These are phyloP conservation scores for Chalciporus piperatus DNA, from an alignment of 768 basidiomycete species.

Conservation along the genomic window DNA sequence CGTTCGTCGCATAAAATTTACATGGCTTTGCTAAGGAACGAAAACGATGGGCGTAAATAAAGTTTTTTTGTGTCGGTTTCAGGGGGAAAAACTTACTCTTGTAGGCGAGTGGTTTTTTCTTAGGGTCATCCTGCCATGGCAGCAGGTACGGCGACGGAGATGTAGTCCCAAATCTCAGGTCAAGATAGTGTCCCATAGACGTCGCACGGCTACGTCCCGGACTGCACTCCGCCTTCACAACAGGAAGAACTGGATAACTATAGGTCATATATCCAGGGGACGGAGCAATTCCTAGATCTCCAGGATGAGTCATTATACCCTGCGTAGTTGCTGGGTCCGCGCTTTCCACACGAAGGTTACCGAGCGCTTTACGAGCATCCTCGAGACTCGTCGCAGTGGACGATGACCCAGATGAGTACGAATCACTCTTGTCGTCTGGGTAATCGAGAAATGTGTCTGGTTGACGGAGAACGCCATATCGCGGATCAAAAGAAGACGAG, in stretches of 20 bases:
- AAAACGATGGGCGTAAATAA: not conserved
- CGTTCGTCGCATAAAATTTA: slow-evolving; percentile 48
- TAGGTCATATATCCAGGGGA: slow-evolving; percentile 9
- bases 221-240: slow-evolving; percentile 6
- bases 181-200: slow-evolving; percentile 8
- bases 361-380: slow-evolving; percentile 2
- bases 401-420: slow-evolving; percentile 24
- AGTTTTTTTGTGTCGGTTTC: not conserved
- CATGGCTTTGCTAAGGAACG: slow-evolving; percentile 54
- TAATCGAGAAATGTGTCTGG: slow-evolving; percentile 13
- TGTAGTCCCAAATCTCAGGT: not conserved
- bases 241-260: slow-evolving; percentile 16
- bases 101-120: slow-evolving; percentile 23
- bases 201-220: slow-evolving; percentile 2
- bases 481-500: slow-evolving; percentile 15
- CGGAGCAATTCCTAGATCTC: slow-evolving; percentile 11
- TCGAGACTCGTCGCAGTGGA: slow-evolving; percentile 13
- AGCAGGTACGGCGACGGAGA: not conserved
- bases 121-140: slow-evolving; percentile 15
- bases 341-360: slow-evolving; percentile 2
- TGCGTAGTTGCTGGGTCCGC: not conserved
- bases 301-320: slow-evolving; percentile 5
- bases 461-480: slow-evolving; percentile 8
- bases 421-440: slow-evolving; percentile 26
- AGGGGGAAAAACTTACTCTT: slow-evolving; percentile 25